These are phyloP conservation scores for Sideroxylon spinosum DNA, from an alignment of 179 eudicot genomes.

Conservation along the genomic window DNA sequence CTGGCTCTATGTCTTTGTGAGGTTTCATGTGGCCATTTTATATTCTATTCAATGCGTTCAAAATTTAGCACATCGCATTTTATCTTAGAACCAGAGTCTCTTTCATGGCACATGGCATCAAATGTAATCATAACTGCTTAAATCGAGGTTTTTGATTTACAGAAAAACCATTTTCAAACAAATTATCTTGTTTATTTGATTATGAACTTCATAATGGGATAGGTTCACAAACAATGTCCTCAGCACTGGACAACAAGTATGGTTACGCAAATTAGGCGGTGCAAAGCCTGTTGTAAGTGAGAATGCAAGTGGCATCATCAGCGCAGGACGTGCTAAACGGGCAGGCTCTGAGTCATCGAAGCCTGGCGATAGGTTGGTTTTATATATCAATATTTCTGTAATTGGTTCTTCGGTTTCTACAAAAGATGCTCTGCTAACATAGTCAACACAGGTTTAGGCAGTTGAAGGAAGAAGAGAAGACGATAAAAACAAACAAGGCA, in stretches of 20 bases:
- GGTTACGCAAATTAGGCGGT: slow-evolving; percentile 85
- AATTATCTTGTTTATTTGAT: slow-evolving; percentile 4
- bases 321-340: slow-evolving; percentile 86
- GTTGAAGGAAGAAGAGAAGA: slow-evolving; percentile 55
- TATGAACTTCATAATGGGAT: background rate
- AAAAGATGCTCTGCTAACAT: slow-evolving; percentile 8
- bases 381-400: background rate
- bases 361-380: slow-evolving; percentile 70
- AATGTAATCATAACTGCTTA: background rate
- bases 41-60: background rate
- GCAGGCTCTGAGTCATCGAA: slow-evolving; percentile 44
- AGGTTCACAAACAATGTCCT: slow-evolving; percentile 92
- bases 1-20: background rate
- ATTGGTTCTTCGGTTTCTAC: slow-evolving; percentile 10
- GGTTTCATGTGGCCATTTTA: background rate
- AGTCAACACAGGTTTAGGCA: slow-evolving; percentile 46
- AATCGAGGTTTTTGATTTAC: background rate
- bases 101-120: background rate
- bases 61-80: background rate
- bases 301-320: slow-evolving; percentile 73
- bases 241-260: slow-evolving; percentile 96
- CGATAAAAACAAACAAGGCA: slow-evolving; percentile 46
- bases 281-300: slow-evolving; percentile 76
- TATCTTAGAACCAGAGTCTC: background rate
- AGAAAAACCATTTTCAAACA: background rate